Conservation (phyloP, 208 protist genomes). For the Wallacemonas rigidus region DNA sequence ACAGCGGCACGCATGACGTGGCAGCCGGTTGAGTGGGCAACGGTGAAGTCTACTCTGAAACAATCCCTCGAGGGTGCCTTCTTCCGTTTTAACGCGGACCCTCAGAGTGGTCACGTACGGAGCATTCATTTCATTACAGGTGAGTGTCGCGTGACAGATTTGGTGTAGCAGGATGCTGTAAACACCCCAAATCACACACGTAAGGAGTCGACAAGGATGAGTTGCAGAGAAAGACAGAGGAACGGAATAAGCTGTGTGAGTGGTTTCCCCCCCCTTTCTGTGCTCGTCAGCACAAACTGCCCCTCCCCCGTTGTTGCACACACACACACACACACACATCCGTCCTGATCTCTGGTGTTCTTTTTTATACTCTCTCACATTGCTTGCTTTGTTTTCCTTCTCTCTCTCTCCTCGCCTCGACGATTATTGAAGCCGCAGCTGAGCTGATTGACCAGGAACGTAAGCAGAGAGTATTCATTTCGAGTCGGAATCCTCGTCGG, state of each 20-base stretch:
- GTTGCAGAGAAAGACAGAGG: too few species aligned
- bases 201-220: too few species aligned
- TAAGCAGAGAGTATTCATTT: too few species aligned
- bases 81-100: conserved; percentile 33
- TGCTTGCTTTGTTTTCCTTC: background rate
- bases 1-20: conserved; percentile 30
- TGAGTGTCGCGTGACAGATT: conserved; percentile 28
- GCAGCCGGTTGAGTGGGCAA: conserved; percentile 54
- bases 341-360: too few species aligned
- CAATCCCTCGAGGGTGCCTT: conserved; percentile 25
- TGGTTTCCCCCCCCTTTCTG: background rate
- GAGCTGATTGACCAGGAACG: too few species aligned
- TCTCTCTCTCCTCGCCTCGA: background rate
- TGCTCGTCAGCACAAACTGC: background rate
- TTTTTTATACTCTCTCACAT: conserved; percentile 3
- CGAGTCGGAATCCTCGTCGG: too few species aligned
- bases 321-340: too few species aligned
- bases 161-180: conserved; percentile 9
- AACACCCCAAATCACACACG: too few species aligned
- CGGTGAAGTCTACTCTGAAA: conserved; percentile 26
- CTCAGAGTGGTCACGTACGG: conserved; percentile 1
- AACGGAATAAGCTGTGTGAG: too few species aligned
- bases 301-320: too few species aligned
- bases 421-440: too few species aligned
- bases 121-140: conserved; percentile 33